Evolutionary conservation across 768 basidiomycete genomes (phyloP), one percentile per base, ranked within the genome.

Genomic region (Udeniomyces megalosporus): DNA sequence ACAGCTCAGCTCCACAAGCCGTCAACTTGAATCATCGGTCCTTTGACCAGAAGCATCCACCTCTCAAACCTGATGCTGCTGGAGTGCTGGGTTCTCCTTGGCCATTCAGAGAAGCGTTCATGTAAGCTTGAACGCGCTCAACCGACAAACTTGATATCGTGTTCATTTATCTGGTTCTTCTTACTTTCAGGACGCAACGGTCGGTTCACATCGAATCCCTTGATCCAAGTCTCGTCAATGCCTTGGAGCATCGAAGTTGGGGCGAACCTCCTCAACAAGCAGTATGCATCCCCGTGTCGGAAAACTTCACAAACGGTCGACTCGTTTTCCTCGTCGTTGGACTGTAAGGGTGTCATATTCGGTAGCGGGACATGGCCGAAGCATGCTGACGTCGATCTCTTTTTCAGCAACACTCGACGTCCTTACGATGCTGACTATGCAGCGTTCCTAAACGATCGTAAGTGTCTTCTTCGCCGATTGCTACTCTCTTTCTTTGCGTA

Each of bases 61-160:
- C 42, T 31, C 32, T 24, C 0, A 47, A 42, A 32, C 52, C 52
- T 22, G 61, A 62, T 17, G 44, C 42, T 15, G 31, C 45, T 3
- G 61, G 61, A 1, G 26, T 15, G n/a, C 10, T 20, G 3, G 53
- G 61, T 5, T 38, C 53, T 14, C 61, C 61, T 31, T 62, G 61
- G 61, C 61, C 61, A 17, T 55, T 62, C 61, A n/a, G 61, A 6
- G 61, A 62, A 32, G 61, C 61, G 0, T 62, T 62, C 53, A 62
- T 62, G 58, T 42, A 42, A 8, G 38, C 17, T 8, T 8, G 10
- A 17, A 8, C 8, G 8, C 38, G 17, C 10, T 42, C 38, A 42
- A 8, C 38, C 17, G 38, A 42, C 38, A 42, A 42, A 17, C 38
- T 17, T 42, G 8, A 8, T 42, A 17, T 42, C 38, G 38, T 42